Evolutionary conservation across 2,329 filamentous ascomycete species (phyloP).

Genomic region (Penicillium frequentans): DNA sequence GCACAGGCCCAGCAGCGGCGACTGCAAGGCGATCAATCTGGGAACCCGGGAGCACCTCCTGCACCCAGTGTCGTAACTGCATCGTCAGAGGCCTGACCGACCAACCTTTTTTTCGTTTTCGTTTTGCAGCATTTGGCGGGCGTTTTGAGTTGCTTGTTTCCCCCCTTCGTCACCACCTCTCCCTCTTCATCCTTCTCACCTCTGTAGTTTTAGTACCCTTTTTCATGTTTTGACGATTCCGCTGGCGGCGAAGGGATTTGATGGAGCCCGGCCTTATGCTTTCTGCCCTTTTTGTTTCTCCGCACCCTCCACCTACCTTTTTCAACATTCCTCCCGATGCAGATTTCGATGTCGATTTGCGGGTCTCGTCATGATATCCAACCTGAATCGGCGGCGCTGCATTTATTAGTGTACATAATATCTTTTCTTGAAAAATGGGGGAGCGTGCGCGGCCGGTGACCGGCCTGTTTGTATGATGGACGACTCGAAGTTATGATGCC

Average conservation of each 20-base stretch:
- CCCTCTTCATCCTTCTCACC: constrained; percentile 17
- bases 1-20: constrained; percentile 39
- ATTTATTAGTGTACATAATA: constrained; percentile 41
- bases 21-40: constrained; percentile 36
- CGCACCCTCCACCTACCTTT: constrained; percentile 5
- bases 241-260: constrained; percentile 20
- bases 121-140: constrained; percentile 35
- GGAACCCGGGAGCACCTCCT: constrained; percentile 29
- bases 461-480: constrained; percentile 33
- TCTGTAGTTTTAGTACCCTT: constrained; percentile 33
- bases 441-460: constrained; percentile 13
- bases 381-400: constrained; percentile 17
- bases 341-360: constrained; percentile 8
- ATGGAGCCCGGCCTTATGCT: constrained; percentile 12
- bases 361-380: background rate
- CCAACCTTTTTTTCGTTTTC: constrained; percentile 10
- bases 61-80: constrained; percentile 30
- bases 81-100: constrained; percentile 31
- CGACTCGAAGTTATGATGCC: constrained; percentile 38
- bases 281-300: constrained; percentile 10
- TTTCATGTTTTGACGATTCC: constrained; percentile 24
- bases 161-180: constrained; percentile 24
- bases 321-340: constrained; percentile 12
- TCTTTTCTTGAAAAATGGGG: constrained; percentile 10
- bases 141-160: constrained; percentile 25